phyloP scores from a whole-genome alignment of 1,139 yeast species.

The Pichia sp. region DNA sequence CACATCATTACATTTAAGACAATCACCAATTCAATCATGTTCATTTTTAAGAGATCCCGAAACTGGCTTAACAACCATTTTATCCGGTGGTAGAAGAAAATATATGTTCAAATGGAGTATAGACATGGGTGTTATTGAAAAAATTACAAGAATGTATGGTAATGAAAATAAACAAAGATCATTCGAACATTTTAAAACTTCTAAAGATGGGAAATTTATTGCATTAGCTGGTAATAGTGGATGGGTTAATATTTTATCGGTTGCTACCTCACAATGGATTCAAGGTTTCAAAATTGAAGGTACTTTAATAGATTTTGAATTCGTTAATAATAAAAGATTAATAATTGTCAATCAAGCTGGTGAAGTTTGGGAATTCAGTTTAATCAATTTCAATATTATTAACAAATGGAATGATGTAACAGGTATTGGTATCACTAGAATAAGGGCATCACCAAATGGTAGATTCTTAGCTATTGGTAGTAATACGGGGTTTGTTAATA shows the following conservation, averaged over 20 bases:
- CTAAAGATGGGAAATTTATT: constrained; percentile 62
- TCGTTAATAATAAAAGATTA: constrained; percentile 33
- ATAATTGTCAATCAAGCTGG: constrained; percentile 73
- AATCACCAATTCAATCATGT: constrained; percentile 76
- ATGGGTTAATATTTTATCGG: constrained; percentile 78
- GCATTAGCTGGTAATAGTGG: constrained; percentile 83
- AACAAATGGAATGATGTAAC: constrained; percentile 83
- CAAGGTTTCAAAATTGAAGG: constrained; percentile 88
- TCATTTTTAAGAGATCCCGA: constrained; percentile 37
- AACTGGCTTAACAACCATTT: constrained; percentile 44
- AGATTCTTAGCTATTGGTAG: constrained; percentile 89
- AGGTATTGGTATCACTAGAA: constrained; percentile 73
- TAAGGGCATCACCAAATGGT: constrained; percentile 49
- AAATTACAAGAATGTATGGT: constrained; percentile 84
- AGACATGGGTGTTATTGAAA: constrained; percentile 54
- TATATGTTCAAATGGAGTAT: constrained; percentile 92
- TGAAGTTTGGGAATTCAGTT: constrained; percentile 83
- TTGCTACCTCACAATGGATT: constrained; percentile 76
- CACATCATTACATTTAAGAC: constrained; percentile 70
- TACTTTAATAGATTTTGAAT: constrained; percentile 70
- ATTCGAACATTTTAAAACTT: constrained; percentile 78
- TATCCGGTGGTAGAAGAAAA: constrained; percentile 87
- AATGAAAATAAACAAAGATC: constrained; percentile 79
- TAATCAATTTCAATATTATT: constrained; percentile 42
- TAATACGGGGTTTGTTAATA: constrained; percentile 80